A percentile compares a stretch with the other conserved stretches of the same genome.
These are phyloP conservation scores for Geoglossum glabrum DNA, from an alignment of 495 filamentous ascomycete species.

Conservation along the genomic window DNA sequence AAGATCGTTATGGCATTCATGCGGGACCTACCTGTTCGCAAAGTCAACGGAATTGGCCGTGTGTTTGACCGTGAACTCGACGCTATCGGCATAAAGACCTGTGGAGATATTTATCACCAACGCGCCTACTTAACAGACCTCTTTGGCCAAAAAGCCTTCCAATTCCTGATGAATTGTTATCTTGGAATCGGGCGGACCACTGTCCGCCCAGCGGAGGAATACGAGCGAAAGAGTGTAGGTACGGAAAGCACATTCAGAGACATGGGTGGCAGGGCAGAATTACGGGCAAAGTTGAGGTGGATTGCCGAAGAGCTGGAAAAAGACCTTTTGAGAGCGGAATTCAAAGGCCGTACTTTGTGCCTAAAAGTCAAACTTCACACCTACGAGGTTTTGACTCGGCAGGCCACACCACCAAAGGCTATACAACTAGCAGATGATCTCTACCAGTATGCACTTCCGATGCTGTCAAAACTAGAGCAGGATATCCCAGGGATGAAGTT, in stretches of 20 bases:
- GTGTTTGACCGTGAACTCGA: slow-evolving; percentile 87
- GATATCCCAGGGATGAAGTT: slow-evolving; percentile 68
- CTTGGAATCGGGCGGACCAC: slow-evolving; percentile 78
- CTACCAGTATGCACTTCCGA: slow-evolving; percentile 61
- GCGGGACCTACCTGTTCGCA: slow-evolving; percentile 58
- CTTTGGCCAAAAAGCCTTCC: slow-evolving; percentile 79
- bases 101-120: slow-evolving; percentile 68
- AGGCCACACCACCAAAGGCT: slow-evolving; percentile 52
- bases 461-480: slow-evolving; percentile 67
- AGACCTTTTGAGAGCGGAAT: slow-evolving; percentile 57
- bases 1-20: slow-evolving; percentile 67
- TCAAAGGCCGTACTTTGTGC: slow-evolving; percentile 75
- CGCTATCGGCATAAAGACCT: slow-evolving; percentile 70
- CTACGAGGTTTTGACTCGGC: slow-evolving; percentile 75
- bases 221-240: slow-evolving; percentile 83
- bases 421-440: slow-evolving; percentile 59
- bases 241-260: slow-evolving; percentile 88
- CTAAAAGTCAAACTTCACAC: slow-evolving; percentile 90
- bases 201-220: slow-evolving; percentile 70
- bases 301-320: slow-evolving; percentile 78
- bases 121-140: slow-evolving; percentile 50
- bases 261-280: slow-evolving; percentile 40
- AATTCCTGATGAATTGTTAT: slow-evolving; percentile 67
- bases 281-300: slow-evolving; percentile 56
- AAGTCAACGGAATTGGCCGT: slow-evolving; percentile 83